Percentiles rank a stretch among this genome's conserved stretches.
These are phyloP conservation scores for Diplodia mutila DNA, from an alignment of 2,329 filamentous ascomycete genomes.

Conservation along the genomic window DNA sequence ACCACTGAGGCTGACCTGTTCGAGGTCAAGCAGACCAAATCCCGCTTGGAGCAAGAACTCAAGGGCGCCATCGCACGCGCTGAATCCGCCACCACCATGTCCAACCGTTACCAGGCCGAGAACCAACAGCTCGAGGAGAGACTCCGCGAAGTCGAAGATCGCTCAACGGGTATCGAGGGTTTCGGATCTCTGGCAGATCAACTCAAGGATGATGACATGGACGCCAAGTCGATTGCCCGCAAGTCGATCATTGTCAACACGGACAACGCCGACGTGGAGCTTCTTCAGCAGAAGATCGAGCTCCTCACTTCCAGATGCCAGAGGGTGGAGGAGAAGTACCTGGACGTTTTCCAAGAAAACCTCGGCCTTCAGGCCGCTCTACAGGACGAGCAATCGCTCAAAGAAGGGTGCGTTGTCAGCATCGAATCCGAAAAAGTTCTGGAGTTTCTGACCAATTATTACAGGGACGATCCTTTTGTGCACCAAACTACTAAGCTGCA, in stretches of 20 bases:
- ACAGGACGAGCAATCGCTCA: slow-evolving; percentile 38
- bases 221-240: background rate
- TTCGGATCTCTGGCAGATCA: slow-evolving; percentile 46
- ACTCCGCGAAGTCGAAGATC: slow-evolving; percentile 46
- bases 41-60: slow-evolving; percentile 53
- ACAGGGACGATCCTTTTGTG: slow-evolving; percentile 36
- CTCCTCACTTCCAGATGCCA: slow-evolving; percentile 41
- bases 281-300: slow-evolving; percentile 47
- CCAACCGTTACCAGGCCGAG: slow-evolving; percentile 52
- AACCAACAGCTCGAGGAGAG: slow-evolving; percentile 52
- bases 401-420: slow-evolving; percentile 31
- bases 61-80: slow-evolving; percentile 51
- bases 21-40: slow-evolving; percentile 53
- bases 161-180: slow-evolving; percentile 21
- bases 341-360: slow-evolving; percentile 49
- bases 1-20: slow-evolving; percentile 58
- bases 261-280: slow-evolving; percentile 33
- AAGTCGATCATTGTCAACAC: slow-evolving; percentile 22
- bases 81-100: slow-evolving; percentile 52
- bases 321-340: slow-evolving; percentile 45
- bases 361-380: slow-evolving; percentile 43
- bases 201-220: slow-evolving; percentile 31
- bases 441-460: slow-evolving; percentile 1
- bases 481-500: slow-evolving; percentile 46
- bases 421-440: slow-evolving; percentile 23